Conservation (phyloP, 306 rosid species). For the Abrus precatorius region DNA sequence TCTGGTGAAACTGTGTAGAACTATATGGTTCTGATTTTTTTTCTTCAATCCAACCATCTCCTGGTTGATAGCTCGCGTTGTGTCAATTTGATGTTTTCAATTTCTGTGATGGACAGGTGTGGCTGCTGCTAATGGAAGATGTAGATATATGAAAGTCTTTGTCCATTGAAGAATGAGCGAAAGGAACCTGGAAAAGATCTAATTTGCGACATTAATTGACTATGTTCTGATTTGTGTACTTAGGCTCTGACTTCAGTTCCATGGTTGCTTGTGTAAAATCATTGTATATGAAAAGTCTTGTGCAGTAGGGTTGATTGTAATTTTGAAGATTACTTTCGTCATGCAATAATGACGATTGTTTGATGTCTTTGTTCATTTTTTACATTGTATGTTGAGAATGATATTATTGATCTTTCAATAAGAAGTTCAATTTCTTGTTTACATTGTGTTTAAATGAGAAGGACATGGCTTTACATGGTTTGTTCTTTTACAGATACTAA, state of each 20-base stretch:
- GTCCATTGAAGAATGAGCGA: conserved; percentile 80
- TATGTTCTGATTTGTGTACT: conserved; percentile 50
- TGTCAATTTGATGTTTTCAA: conserved; percentile 86
- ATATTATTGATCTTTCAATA: conserved; percentile 43
- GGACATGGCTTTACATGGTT: conserved; percentile 23
- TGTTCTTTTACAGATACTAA: conserved; percentile 39
- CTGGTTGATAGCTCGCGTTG: conserved; percentile 57
- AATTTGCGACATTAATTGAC: conserved; percentile 53
- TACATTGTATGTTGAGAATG: conserved; percentile 40
- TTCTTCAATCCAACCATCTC: conserved; percentile 30
- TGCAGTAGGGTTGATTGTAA: conserved; percentile 43
- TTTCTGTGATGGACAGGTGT: conserved; percentile 82
- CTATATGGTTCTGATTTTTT: background rate
- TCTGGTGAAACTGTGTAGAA: conserved; percentile 15
- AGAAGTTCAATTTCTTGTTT: conserved; percentile 41
- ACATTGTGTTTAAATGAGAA: conserved; percentile 48
- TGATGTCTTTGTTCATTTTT: conserved; percentile 40
- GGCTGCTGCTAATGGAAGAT: conserved; percentile 78
- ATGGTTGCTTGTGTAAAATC: conserved; percentile 49
- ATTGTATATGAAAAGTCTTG: conserved; percentile 52
- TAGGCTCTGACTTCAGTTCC: conserved; percentile 57
- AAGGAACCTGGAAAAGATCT: conserved; percentile 61
- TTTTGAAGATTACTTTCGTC: conserved; percentile 42
- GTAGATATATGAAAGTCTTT: conserved; percentile 81
- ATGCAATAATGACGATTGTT: conserved; percentile 29